A percentile compares a stretch with the other conserved stretches of the same genome.
Conservation (phyloP, 495 filamentous ascomycete species). For the Penicillium coffeae region DNA sequence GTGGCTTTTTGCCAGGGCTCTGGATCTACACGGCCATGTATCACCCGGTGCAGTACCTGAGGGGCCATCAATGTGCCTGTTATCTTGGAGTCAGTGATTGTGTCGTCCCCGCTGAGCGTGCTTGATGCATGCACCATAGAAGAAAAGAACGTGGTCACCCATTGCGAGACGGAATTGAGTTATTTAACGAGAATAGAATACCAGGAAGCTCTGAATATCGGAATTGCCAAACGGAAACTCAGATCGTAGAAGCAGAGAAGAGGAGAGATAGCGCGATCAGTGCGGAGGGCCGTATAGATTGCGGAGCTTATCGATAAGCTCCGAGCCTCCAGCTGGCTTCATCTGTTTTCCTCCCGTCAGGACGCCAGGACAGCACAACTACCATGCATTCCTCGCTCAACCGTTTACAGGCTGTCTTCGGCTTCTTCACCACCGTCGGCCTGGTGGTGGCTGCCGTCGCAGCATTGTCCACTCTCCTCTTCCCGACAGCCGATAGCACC, state of each 20-base stretch:
- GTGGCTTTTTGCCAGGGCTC: constrained; percentile 48
- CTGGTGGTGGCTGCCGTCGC: constrained; percentile 75
- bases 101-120: background rate
- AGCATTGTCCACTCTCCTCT: constrained; percentile 71
- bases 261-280: background rate
- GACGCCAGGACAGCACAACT: constrained; percentile 9
- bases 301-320: constrained; percentile 21
- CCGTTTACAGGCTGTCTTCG: constrained; percentile 87
- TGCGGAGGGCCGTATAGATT: background rate
- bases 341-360: constrained; percentile 12
- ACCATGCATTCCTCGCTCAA: constrained; percentile 84
- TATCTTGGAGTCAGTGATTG: background rate
- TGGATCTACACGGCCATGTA: constrained; percentile 57
- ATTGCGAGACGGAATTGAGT: too few species aligned
- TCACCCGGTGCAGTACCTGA: constrained; percentile 76
- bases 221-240: too few species aligned
- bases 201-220: too few species aligned
- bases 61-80: constrained; percentile 67
- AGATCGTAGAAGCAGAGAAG: background rate
- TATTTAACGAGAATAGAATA: too few species aligned
- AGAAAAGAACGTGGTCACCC: constrained; percentile 51
- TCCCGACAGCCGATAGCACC: constrained; percentile 59
- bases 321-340: constrained; percentile 38
- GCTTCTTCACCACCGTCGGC: constrained; percentile 94
- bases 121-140: constrained; percentile 48